Conservation (phyloP, 495 filamentous ascomycete genomes). For the Aspergillus nidulans region DNA sequence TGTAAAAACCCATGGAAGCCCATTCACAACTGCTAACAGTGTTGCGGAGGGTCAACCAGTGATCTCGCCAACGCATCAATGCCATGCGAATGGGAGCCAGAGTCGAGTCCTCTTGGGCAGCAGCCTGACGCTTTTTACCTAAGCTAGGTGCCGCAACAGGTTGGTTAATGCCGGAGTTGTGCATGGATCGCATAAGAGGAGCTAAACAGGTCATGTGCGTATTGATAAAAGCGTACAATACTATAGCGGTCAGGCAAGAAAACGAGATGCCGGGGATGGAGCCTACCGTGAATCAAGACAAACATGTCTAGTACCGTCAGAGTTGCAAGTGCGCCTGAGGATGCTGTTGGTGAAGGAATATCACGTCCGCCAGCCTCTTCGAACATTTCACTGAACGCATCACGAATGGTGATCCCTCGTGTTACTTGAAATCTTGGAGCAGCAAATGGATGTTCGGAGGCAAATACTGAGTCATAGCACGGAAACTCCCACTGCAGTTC, state of each 20-base stretch:
- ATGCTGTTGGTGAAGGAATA: neutral
- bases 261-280: neutral
- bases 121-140: constrained; percentile 6
- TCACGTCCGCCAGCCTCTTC: constrained; percentile 15
- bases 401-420: constrained; percentile 28
- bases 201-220: constrained; percentile 41
- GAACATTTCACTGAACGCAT: constrained; percentile 37
- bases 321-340: constrained; percentile 5
- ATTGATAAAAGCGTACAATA: constrained; percentile 43
- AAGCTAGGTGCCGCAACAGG: neutral
- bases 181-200: constrained; percentile 20
- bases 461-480: constrained; percentile 34
- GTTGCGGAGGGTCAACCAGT: constrained; percentile 34
- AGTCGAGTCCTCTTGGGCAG: constrained; percentile 33
- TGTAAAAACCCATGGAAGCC: constrained; percentile 44
- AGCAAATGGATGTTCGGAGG: constrained; percentile 36
- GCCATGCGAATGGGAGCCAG: constrained; percentile 31
- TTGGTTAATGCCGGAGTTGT: constrained; percentile 8
- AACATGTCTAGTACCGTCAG: constrained; percentile 41
- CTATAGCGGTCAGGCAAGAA: constrained; percentile 13
- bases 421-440: constrained; percentile 33
- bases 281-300: constrained; percentile 40
- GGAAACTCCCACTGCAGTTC: constrained; percentile 42
- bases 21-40: constrained; percentile 34
- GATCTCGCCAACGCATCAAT: constrained; percentile 34